phyloP scores from a whole-genome alignment of 441 rosid genomes.

The Breynia disticha region DNA sequence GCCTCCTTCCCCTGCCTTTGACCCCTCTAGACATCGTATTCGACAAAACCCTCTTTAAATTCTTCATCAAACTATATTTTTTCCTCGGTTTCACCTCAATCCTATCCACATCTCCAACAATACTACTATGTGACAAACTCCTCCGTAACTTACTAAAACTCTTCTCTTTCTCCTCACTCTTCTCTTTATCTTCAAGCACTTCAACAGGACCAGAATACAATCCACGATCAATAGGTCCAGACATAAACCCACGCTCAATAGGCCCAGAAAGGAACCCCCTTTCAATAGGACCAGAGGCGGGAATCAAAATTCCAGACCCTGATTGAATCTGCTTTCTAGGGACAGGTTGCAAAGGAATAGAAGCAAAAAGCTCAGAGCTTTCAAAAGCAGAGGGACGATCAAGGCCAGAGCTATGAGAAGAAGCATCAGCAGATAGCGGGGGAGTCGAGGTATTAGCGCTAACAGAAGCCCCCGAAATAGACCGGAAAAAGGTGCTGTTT shows the following conservation, averaged over 20 bases:
- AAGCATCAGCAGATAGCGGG: conserved; percentile 17
- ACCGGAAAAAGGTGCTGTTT: conserved; percentile 32
- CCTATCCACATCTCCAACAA: conserved; percentile 17
- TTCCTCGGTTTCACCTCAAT: conserved; percentile 14
- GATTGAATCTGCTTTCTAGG: conserved; percentile 31
- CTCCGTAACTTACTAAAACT: conserved; percentile 23
- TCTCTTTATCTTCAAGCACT: conserved; percentile 9
- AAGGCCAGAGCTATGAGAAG: conserved; percentile 18
- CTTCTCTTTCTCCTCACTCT: conserved; percentile 10
- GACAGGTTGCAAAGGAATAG: conserved; percentile 38
- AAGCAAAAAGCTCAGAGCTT: conserved; percentile 35
- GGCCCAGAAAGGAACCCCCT: conserved; percentile 65
- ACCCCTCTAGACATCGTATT: conserved; percentile 28
- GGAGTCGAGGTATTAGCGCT: conserved; percentile 45
- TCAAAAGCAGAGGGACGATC: conserved; percentile 37
- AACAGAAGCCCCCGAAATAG: conserved; percentile 46
- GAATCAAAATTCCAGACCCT: conserved; percentile 23
- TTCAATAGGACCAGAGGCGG: conserved; percentile 65
- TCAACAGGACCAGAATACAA: conserved; percentile 48
- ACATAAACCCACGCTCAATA: conserved; percentile 51
- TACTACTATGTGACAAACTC: conserved; percentile 21
- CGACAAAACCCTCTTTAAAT: conserved; percentile 24
- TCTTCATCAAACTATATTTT: conserved; percentile 15
- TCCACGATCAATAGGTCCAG: conserved; percentile 59
- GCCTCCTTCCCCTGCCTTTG: conserved; percentile 4